Percentiles rank a stretch among this genome's conserved stretches.
These are phyloP conservation scores for Sphagnum magellanicum DNA, from an alignment of 228 moss, liverwort and hornwort genomes.

Conservation along the genomic window DNA sequence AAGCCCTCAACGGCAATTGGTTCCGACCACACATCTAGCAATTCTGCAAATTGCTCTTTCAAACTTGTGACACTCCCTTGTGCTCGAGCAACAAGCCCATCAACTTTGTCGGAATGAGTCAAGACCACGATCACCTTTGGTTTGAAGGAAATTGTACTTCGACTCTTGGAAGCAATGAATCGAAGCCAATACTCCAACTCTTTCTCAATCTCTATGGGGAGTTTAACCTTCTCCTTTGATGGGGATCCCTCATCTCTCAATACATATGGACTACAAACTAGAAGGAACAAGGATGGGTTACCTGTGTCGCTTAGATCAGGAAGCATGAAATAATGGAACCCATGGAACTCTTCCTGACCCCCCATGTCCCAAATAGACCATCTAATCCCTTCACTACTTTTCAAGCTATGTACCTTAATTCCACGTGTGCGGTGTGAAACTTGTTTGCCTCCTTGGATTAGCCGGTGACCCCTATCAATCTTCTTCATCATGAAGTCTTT, in stretches of 20 bases:
- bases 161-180: not conserved
- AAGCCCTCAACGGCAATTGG: not conserved
- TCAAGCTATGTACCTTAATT: too few relatives aligned
- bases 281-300: not conserved
- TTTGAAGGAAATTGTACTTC: not conserved
- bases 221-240: not conserved
- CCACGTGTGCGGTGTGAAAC: too few relatives aligned
- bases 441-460: too few relatives aligned
- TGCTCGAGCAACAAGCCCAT: not conserved
- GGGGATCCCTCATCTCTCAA: not conserved
- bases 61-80: not conserved
- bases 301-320: not conserved
- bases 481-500: too few relatives aligned
- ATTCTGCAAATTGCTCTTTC: not conserved
- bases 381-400: not conserved
- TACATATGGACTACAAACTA: not conserved
- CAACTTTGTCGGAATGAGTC: not conserved
- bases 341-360: constrained; percentile 1
- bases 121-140: not conserved
- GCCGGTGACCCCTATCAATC: too few relatives aligned
- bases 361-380: not conserved
- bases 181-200: constrained; percentile 3
- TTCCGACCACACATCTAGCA: not conserved
- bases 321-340: not conserved
- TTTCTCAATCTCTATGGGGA: not conserved